Evolutionary conservation across 768 basidiomycete species (phyloP), one percentile per base, ranked within the genome.

Genomic region (Auricularia sp.): DNA sequence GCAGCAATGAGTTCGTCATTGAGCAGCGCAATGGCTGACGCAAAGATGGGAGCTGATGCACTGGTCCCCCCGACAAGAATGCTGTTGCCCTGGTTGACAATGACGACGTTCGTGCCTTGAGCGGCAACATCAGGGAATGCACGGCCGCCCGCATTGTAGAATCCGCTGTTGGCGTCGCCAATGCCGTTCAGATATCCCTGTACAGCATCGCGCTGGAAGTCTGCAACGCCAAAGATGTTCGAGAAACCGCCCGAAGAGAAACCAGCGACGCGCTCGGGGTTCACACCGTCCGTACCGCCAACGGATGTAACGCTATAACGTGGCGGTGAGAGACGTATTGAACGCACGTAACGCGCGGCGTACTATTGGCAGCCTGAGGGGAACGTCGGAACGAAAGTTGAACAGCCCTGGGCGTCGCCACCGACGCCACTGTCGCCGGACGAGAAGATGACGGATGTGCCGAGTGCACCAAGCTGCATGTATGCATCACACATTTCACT

Each of bases 21-120:
- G 36, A 77, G 65, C 42, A 78, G 70, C 39, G 73, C 64, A 63
- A 77, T 67, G 62, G 74, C 68, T 67, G 70, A 73, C 35, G 75
- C 74, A 65, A 74, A 74, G 54, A 73, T 73, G n/a, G 76, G 76
- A 59, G 70, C 71, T 42, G 75, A 73, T 66, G 72, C 73, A 62
- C 71, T 72, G 18, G 77, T 77, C 7, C 76, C 76, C 36, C 74
- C 82, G 36, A 84, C 81, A 24, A 76, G 78, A 6, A 33, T 51
- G 2, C 75, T 69, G 0, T 64, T 37, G 0, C 84, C 84, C 51
- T 80, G 77, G 45, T 85, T 71, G n/a, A 63, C 69, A 59, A 74
- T 71, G 47, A 65, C 47, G 35, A 71, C 65, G 65, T 76, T 74
- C 66, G 69, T 69, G 62, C 75, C 73, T 66, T 75, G 71, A 42